Conservation (phyloP, 2,329 filamentous ascomycete genomes). For the Cladophialophora exuberans region DNA sequence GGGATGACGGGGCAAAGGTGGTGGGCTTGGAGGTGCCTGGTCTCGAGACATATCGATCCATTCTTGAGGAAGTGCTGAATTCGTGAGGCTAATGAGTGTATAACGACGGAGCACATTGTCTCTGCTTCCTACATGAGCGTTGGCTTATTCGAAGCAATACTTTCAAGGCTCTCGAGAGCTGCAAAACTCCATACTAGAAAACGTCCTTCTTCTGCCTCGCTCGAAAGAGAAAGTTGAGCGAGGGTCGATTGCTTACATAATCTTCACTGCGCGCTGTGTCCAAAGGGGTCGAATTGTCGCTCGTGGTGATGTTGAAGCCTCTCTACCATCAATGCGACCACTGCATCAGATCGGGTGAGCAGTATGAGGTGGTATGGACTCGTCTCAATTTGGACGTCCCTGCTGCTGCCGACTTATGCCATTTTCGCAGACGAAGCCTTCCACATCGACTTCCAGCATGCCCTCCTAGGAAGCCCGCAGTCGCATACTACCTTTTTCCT, state of each 20-base stretch:
- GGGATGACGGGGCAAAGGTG: constrained; percentile 37
- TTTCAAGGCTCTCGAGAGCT: too few species aligned
- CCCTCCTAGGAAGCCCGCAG: constrained; percentile 81
- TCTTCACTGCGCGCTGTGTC: background rate
- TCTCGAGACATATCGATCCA: constrained; percentile 7
- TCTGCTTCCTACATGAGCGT: too few species aligned
- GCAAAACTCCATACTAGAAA: too few species aligned
- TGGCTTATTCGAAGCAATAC: too few species aligned
- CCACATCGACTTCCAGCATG: constrained; percentile 89
- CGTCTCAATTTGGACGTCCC: constrained; percentile 10
- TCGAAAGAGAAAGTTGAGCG: background rate
- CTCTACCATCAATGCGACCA: background rate
- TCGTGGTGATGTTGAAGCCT: background rate
- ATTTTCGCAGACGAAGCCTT: constrained; percentile 91
- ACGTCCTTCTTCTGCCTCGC: too few species aligned
- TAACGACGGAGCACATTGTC: too few species aligned
- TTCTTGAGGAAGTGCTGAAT: constrained; percentile 3
- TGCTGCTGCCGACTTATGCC: constrained; percentile 40
- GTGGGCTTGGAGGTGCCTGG: constrained; percentile 16
- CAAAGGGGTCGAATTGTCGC: background rate
- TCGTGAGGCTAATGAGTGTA: background rate
- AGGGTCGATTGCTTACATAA: background rate
- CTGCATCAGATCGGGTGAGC: constrained; percentile 17
- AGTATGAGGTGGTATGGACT: constrained; percentile 30
- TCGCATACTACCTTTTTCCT: constrained; percentile 92